Evolutionary conservation across 331 rosid species (phyloP).

Genomic region (Pyracantha coccinea): DNA sequence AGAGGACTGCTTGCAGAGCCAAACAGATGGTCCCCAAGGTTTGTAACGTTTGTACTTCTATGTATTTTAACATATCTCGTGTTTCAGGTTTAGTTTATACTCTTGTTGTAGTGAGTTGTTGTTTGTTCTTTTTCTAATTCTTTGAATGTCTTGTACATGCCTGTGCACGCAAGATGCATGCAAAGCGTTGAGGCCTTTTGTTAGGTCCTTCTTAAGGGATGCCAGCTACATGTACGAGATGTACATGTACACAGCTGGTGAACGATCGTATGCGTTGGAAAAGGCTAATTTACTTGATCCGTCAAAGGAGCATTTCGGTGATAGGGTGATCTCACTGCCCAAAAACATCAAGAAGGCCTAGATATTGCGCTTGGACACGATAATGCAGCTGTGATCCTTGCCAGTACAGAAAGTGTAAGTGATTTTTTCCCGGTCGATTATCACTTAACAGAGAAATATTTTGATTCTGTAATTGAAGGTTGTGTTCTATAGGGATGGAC

Average conservation of each 20-base stretch:
- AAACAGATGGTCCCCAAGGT: constrained; percentile 58
- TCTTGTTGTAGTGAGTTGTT: neutral
- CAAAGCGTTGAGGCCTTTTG: constrained; percentile 67
- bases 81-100: neutral
- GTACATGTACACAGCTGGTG: constrained; percentile 88
- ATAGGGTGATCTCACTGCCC: constrained; percentile 72
- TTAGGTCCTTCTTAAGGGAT: constrained; percentile 58
- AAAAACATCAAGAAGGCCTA: constrained; percentile 69
- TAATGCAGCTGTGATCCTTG: constrained; percentile 70
- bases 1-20: constrained; percentile 53
- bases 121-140: neutral
- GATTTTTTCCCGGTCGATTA: neutral
- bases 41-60: neutral
- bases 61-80: neutral
- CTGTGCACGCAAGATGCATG: constrained; percentile 23
- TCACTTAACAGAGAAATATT: neutral
- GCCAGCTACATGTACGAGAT: constrained; percentile 61
- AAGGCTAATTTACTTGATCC: constrained; percentile 87
- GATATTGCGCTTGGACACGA: constrained; percentile 78
- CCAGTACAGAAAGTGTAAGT: constrained; percentile 81
- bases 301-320: neutral
- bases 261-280: constrained; percentile 64
- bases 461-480: neutral
- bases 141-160: neutral
- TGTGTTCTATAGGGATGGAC: constrained; percentile 65